These are phyloP conservation scores for Globisporangium rhizosaccharum DNA, from an alignment of 352 stramenopile genomes.

Conservation along the genomic window DNA sequence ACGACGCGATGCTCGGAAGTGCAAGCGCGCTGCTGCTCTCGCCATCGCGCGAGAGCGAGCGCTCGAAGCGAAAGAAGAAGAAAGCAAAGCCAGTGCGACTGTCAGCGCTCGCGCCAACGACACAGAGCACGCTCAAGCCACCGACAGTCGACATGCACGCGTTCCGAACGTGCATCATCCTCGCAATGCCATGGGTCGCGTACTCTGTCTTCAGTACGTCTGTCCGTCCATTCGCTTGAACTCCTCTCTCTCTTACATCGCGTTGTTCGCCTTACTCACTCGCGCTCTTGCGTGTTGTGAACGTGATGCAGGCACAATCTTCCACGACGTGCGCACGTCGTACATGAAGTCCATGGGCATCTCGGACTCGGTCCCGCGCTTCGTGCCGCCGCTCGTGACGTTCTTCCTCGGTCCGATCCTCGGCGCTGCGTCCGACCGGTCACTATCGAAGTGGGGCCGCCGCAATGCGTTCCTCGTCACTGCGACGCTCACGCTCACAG, in stretches of 20 bases:
- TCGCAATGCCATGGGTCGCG: conserved; percentile 67
- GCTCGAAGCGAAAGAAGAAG: background rate
- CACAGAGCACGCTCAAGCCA: background rate
- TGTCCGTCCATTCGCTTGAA: conserved; percentile 21
- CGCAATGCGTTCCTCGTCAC: conserved; percentile 62
- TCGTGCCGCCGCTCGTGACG: conserved; percentile 54
- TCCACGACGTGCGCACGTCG: conserved; percentile 55
- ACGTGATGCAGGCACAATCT: conserved; percentile 47
- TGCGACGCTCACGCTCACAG: conserved; percentile 34
- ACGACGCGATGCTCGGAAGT: conserved; percentile 6
- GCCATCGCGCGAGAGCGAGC: background rate
- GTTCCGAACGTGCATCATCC: conserved; percentile 58
- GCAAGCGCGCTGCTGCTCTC: background rate
- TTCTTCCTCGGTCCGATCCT: conserved; percentile 69
- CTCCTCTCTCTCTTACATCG: background rate
- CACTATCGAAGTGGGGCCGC: conserved; percentile 61
- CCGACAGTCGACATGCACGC: conserved; percentile 14
- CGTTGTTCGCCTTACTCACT: background rate
- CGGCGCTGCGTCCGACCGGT: conserved; percentile 64
- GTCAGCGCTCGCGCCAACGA: background rate
- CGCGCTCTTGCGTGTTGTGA: background rate
- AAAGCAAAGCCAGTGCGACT: background rate
- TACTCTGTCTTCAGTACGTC: conserved; percentile 70
- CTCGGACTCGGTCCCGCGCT: conserved; percentile 46
- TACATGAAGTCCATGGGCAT: conserved; percentile 76